Base-by-base conservation (phyloP, 2,329 filamentous ascomycete species). In the Pseudocercospora crystallina region DNA sequence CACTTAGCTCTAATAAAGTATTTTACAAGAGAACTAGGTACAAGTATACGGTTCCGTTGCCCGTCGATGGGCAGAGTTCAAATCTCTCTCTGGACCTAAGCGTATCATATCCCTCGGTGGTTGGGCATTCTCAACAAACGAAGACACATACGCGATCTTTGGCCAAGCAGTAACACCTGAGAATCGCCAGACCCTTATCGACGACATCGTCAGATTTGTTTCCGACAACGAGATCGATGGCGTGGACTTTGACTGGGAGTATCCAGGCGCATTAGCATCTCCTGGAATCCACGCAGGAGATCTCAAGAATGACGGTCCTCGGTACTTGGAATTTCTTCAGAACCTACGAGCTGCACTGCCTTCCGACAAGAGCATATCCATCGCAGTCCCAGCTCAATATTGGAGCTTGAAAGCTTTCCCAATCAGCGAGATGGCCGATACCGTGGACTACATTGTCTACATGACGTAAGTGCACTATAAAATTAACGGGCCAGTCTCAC, bases 191-290 rank as follows among this genome's bases (percentile, higher is more conserved):
- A 76, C 54, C 1, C 91, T 94, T 65, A 87, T 86, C 1, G 74
- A 78, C 86, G 40, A 85, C 92, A 2, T 78, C 83, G 31, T 73
- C 9, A 69, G 39, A 11, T 59, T 96, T 32, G 75, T 96, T 60
- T 83, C 86, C 66, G 81, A 90, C 60, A 73, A 90, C 12, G 90
- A 90, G 5, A 87, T 96, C 7, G 69, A 71, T 39, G 70, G 67
- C 26, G 50, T 74, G 17, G 72, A 74, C 54, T 60, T 74, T 29
- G 72, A 73, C 33, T 73, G 71, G 71, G 72, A 74, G 29, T 55
- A 55, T 33, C 53, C 53, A 5, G 51, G 51, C 11, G 51, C 51
- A 10, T 43, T 43, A 3, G 49, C 47, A 33, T n/a, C n/a, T n/a
- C n/a, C n/a, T n/a, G 43, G 38, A 11, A 15, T 44, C 11, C 47